Conservation (phyloP, 2,329 filamentous ascomycete species). For the Aureobasidium lini region DNA sequence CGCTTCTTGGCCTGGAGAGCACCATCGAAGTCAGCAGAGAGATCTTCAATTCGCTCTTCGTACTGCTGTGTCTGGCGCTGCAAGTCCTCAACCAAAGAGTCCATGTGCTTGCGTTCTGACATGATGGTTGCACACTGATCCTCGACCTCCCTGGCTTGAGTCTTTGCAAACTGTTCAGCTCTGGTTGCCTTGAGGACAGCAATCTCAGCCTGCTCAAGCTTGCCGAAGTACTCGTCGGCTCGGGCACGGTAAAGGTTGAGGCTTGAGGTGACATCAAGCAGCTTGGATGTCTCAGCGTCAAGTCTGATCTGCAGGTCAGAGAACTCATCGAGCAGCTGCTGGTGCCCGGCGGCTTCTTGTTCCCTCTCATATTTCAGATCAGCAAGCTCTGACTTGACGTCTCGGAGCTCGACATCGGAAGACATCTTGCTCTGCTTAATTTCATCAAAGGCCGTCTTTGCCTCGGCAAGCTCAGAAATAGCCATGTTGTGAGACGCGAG, state of each 20-base stretch:
- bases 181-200: conserved; percentile 85
- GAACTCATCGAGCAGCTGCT: conserved; percentile 84
- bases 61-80: conserved; percentile 83
- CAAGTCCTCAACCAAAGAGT: conserved; percentile 77
- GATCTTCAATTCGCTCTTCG: conserved; percentile 84
- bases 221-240: conserved; percentile 93
- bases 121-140: conserved; percentile 85
- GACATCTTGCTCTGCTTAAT: conserved; percentile 72
- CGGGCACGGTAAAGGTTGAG: conserved; percentile 84
- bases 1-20: conserved; percentile 86
- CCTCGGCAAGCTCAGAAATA: conserved; percentile 74
- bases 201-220: conserved; percentile 94
- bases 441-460: conserved; percentile 80
- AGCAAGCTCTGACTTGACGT: conserved; percentile 73
- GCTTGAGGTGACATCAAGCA: conserved; percentile 75
- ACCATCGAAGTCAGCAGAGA: conserved; percentile 80
- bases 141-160: conserved; percentile 83
- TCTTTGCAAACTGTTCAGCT: conserved; percentile 88
- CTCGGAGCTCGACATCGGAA: conserved; percentile 79
- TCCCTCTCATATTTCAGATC: conserved; percentile 73
- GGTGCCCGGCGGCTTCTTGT: conserved; percentile 80
- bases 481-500: conserved; percentile 80
- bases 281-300: conserved; percentile 78
- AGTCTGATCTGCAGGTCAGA: conserved; percentile 88
- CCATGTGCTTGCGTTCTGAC: conserved; percentile 86